Conservation (phyloP, 2,329 filamentous ascomycete genomes). For the Gnomoniopsis sp. region DNA sequence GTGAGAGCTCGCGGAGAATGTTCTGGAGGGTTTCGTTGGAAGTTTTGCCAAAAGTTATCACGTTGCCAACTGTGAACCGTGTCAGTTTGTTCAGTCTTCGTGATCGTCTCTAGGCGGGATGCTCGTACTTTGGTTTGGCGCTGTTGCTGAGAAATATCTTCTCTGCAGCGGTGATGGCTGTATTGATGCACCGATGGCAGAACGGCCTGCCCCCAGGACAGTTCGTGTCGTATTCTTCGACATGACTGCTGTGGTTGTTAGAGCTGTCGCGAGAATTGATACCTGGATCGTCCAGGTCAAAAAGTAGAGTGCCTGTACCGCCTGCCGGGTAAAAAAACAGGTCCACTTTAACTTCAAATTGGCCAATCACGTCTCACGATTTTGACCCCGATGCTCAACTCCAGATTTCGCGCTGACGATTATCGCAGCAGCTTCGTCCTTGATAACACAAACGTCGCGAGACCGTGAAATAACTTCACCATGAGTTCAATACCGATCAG, state of each 20-base stretch:
- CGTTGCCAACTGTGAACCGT: constrained; percentile 23
- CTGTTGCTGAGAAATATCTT: constrained; percentile 24
- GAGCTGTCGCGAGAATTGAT: constrained; percentile 3
- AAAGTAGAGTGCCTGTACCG: not conserved
- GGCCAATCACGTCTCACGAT: constrained; percentile 3
- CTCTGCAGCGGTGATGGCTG: constrained; percentile 15
- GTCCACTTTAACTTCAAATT: not conserved
- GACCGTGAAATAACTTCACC: constrained; percentile 22
- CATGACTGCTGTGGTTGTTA: constrained; percentile 19
- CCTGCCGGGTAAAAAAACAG: not conserved
- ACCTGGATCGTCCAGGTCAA: constrained; percentile 13
- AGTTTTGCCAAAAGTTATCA: constrained; percentile 47
- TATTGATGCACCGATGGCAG: constrained; percentile 19
- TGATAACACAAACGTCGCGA: constrained; percentile 6
- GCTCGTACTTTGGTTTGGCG: constrained; percentile 18
- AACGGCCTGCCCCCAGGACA: constrained; percentile 23
- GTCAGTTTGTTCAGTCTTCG: not conserved
- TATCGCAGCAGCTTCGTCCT: constrained; percentile 3
- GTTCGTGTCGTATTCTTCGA: constrained; percentile 19
- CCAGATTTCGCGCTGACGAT: constrained; percentile 17
- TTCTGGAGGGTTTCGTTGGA: constrained; percentile 52
- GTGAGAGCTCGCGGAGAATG: constrained; percentile 50
- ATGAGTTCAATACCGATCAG: constrained; percentile 61
- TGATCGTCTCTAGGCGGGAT: not conserved
- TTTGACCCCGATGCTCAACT: constrained; percentile 1